Conservation (phyloP, 2,329 filamentous ascomycete species). For the Pseudopyrenochaeta lycopersici region DNA sequence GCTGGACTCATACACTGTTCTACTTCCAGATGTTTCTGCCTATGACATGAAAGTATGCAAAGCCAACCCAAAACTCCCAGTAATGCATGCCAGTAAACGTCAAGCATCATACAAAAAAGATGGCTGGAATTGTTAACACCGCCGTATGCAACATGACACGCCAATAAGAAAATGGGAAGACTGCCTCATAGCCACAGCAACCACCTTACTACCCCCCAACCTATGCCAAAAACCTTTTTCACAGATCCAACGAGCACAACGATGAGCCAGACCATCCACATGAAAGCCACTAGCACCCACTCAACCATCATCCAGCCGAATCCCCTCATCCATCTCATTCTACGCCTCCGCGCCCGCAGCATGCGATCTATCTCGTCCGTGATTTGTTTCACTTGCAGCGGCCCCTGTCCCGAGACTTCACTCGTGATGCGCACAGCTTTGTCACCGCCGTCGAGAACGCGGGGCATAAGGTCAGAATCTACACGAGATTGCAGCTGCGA, state of each 20-base stretch:
- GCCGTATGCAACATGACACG: conserved; percentile 5
- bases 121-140: not conserved
- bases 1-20: conserved; percentile 10
- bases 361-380: conserved; percentile 76
- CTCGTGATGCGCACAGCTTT: conserved; percentile 81
- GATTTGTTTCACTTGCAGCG: conserved; percentile 81
- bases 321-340: conserved; percentile 78
- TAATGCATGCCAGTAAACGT: not conserved
- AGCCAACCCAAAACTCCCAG: not conserved
- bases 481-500: conserved; percentile 56
- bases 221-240: conserved; percentile 68
- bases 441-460: conserved; percentile 75
- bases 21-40: conserved; percentile 9
- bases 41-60: conserved; percentile 4
- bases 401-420: conserved; percentile 78
- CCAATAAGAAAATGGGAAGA: not conserved
- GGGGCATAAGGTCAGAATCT: conserved; percentile 61
- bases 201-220: conserved; percentile 74
- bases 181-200: conserved; percentile 70
- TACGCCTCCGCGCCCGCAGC: conserved; percentile 75
- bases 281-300: conserved; percentile 85
- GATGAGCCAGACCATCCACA: conserved; percentile 95
- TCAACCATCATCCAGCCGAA: conserved; percentile 84
- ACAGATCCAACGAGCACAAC: conserved; percentile 78
- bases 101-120: not conserved